Conservation (phyloP, 805 yeast genomes). For the Candida ipomoeae region DNA sequence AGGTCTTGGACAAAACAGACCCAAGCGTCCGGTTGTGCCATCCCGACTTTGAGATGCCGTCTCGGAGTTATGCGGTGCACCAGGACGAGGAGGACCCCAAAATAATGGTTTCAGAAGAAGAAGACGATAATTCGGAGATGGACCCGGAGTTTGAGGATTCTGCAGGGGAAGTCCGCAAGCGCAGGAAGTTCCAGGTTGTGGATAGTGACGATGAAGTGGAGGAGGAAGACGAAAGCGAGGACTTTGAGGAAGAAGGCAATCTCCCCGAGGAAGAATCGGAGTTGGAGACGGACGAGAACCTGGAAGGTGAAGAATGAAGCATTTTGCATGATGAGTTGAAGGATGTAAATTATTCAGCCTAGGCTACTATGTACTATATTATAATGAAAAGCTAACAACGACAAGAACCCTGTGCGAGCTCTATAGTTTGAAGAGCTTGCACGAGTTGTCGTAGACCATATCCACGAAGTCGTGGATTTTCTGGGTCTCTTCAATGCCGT, state of each 20-base stretch:
- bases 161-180: background rate
- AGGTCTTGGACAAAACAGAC: conserved; percentile 12
- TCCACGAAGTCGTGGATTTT: conserved; percentile 34
- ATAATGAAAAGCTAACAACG: background rate
- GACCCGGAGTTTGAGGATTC: conserved; percentile 11
- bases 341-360: background rate
- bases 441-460: conserved; percentile 31
- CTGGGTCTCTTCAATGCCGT: conserved; percentile 24
- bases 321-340: background rate
- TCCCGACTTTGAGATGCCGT: conserved; percentile 13
- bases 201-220: conserved; percentile 16
- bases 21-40: conserved; percentile 9
- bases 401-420: too few species aligned
- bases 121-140: conserved; percentile 2
- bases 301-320: background rate
- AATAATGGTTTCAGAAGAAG: conserved; percentile 6
- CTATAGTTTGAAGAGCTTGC: conserved; percentile 25
- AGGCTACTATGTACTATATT: background rate
- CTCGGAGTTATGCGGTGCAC: conserved; percentile 2
- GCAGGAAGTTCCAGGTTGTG: conserved; percentile 3
- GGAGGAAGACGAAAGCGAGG: conserved; percentile 14
- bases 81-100: conserved; percentile 8
- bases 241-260: conserved; percentile 6
- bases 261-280: conserved; percentile 2
- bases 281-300: background rate